A percentile compares a stretch with the other conserved stretches of the same genome.
Evolutionary conservation across 768 basidiomycete genomes (phyloP).

Genomic region (Leccinum subtestaceum): DNA sequence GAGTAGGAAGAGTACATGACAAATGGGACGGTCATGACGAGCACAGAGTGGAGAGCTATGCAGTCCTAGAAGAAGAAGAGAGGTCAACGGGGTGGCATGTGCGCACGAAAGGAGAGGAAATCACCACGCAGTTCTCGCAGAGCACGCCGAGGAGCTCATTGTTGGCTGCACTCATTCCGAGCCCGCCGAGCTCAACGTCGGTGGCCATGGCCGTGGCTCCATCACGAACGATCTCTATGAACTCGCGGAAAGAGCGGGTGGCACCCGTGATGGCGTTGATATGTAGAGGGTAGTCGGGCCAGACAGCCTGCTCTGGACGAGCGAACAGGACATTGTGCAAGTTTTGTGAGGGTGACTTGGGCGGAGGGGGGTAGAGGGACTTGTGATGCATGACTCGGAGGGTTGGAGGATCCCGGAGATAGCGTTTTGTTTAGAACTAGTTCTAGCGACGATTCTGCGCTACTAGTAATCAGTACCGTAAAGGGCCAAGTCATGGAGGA

Average conservation of each 20-base stretch:
- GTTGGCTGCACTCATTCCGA: constrained; percentile 46
- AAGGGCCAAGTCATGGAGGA: too few relatives aligned
- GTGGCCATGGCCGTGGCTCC: constrained; percentile 56
- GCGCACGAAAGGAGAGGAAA: background rate
- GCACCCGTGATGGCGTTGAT: constrained; percentile 55
- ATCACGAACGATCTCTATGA: constrained; percentile 48
- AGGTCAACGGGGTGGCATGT: background rate
- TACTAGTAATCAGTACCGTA: too few relatives aligned
- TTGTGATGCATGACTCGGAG: constrained; percentile 40
- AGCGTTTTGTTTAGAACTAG: too few relatives aligned
- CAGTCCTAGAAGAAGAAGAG: constrained; percentile 44
- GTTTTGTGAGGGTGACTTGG: constrained; percentile 49
- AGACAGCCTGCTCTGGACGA: constrained; percentile 50
- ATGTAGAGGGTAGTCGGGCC: constrained; percentile 54
- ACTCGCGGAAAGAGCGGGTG: constrained; percentile 45
- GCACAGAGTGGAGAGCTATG: constrained; percentile 46
- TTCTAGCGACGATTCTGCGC: too few relatives aligned
- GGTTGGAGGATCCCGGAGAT: too few relatives aligned
- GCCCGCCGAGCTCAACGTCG: constrained; percentile 49
- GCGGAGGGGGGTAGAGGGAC: constrained; percentile 55
- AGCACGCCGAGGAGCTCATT: constrained; percentile 67
- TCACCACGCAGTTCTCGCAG: constrained; percentile 65
- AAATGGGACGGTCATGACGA: constrained; percentile 51
- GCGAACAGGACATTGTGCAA: constrained; percentile 52
- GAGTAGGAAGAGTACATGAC: constrained; percentile 51